Evolutionary conservation across 768 basidiomycete genomes (phyloP).

Genomic region (Tulasnella calospora): DNA sequence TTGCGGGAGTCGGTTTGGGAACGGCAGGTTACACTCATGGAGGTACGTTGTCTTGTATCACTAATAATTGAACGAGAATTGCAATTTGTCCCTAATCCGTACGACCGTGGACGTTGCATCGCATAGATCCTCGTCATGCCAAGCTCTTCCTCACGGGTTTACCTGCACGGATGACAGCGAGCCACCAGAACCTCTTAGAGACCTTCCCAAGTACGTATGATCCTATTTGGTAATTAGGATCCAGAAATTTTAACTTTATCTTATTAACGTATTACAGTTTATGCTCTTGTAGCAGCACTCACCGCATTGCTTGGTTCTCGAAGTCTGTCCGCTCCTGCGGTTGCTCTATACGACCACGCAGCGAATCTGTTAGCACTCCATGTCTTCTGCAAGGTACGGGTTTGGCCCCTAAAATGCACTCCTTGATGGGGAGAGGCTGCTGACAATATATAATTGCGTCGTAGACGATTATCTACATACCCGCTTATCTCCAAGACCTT

Average conservation of each 20-base stretch:
- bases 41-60: not conserved
- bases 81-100: not conserved
- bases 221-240: not conserved
- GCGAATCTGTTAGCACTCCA: not conserved
- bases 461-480: not conserved
- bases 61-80: not conserved
- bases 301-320: not conserved
- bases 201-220: not conserved
- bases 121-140: not conserved
- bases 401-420: not conserved
- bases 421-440: not conserved
- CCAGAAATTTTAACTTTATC: not conserved
- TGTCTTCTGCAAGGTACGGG: not conserved
- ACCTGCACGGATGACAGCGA: not conserved
- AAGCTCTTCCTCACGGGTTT: not conserved
- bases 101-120: not conserved
- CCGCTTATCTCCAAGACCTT: not conserved
- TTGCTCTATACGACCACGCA: not conserved
- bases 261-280: not conserved
- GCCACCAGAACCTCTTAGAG: not conserved
- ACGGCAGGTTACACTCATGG: not conserved
- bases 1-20: not conserved
- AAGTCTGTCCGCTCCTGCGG: not conserved
- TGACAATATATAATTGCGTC: not conserved
- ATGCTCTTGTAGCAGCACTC: not conserved